A percentile compares a stretch with the other conserved stretches of the same genome.
Conservation (phyloP, 495 filamentous ascomycete genomes). For the Polyplosphaeria fusca region DNA sequence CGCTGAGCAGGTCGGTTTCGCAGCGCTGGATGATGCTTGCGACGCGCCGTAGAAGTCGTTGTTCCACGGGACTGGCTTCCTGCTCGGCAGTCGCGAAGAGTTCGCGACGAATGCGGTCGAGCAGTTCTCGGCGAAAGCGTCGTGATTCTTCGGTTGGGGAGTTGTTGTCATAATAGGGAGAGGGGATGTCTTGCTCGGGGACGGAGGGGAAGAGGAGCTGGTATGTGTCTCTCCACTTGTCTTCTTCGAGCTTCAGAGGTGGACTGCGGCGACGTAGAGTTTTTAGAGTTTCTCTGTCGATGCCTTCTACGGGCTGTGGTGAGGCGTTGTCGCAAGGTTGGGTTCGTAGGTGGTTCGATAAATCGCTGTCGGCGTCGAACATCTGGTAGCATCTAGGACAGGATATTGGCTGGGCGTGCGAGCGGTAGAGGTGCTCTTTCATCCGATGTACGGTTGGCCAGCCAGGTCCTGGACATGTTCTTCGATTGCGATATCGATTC, state of each 20-base stretch:
- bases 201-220: conserved; percentile 17
- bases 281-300: conserved; percentile 21
- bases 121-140: conserved; percentile 21
- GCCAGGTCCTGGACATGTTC: conserved; percentile 20
- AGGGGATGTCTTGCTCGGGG: conserved; percentile 7
- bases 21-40: conserved; percentile 21
- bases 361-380: conserved; percentile 21
- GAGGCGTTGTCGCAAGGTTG: conserved; percentile 8
- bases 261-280: conserved; percentile 9
- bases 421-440: conserved; percentile 27
- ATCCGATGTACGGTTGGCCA: conserved; percentile 27
- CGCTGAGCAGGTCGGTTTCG: conserved; percentile 13
- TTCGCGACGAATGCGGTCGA: conserved; percentile 13
- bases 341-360: conserved; percentile 4
- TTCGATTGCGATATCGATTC: conserved; percentile 16
- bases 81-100: conserved; percentile 16
- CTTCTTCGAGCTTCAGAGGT: conserved; percentile 20
- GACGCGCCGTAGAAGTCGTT: conserved; percentile 15
- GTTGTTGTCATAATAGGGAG: conserved; percentile 20
- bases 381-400: conserved; percentile 19
- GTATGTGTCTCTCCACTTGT: conserved; percentile 27
- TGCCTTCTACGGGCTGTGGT: conserved; percentile 24
- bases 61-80: conserved; percentile 12
- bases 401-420: conserved; percentile 21
- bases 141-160: conserved; percentile 22